A percentile compares a stretch with the other conserved stretches of the same genome.
Conservation (phyloP, 345 rosid genomes). For the Syzygium aromaticum region DNA sequence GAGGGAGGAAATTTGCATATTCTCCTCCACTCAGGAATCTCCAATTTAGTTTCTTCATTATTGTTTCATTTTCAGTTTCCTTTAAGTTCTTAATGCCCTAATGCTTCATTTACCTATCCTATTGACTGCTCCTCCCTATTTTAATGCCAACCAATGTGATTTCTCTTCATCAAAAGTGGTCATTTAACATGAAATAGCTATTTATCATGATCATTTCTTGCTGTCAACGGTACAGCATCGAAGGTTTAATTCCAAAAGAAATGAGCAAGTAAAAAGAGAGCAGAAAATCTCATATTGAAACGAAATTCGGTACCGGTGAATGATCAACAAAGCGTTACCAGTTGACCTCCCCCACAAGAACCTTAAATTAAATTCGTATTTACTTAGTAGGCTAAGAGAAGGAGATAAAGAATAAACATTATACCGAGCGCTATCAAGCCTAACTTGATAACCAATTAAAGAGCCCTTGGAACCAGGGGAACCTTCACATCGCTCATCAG, state of each 20-base stretch:
- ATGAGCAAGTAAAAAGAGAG: not conserved
- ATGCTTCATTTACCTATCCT: not conserved
- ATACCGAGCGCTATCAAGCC: constrained; percentile 86
- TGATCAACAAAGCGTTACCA: not conserved
- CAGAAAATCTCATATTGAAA: not conserved
- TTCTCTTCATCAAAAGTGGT: not conserved
- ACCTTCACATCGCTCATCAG: constrained; percentile 88
- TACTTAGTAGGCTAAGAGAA: not conserved
- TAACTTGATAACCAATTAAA: constrained; percentile 97
- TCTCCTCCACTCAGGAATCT: not conserved
- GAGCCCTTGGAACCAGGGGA: constrained; percentile 78
- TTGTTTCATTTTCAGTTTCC: not conserved
- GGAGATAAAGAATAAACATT: not conserved
- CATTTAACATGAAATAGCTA: not conserved
- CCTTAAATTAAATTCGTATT: not conserved
- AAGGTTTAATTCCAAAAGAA: not conserved
- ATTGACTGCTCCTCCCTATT: not conserved
- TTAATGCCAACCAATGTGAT: not conserved
- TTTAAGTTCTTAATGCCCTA: not conserved
- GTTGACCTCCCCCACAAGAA: not conserved
- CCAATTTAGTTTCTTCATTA: not conserved
- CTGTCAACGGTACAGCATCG: not conserved
- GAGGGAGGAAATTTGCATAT: not conserved
- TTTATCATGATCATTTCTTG: not conserved
- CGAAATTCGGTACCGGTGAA: not conserved